Percentiles rank a stretch among this genome's conserved stretches.
These are phyloP conservation scores for Centaurea solstitialis DNA, from an alignment of 129 eudicot genomes.

Conservation along the genomic window DNA sequence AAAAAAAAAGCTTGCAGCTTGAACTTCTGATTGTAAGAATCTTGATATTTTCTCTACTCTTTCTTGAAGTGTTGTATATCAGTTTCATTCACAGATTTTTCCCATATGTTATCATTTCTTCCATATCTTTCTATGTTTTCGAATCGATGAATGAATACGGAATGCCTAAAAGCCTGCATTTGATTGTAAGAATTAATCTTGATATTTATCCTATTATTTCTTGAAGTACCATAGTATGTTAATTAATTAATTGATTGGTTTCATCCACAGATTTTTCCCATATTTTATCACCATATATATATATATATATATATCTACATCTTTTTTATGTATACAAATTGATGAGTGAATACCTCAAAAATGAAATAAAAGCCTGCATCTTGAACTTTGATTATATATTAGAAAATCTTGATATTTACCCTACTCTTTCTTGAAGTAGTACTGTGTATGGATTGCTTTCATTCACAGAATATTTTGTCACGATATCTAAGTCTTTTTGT, in stretches of 20 bases:
- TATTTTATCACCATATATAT: not conserved
- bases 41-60: not conserved
- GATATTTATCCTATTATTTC: not conserved
- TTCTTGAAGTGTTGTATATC: not conserved
- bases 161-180: slow-evolving; percentile 15
- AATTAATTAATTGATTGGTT: not conserved
- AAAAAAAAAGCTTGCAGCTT: slow-evolving; percentile 6
- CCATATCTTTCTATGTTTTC: not conserved
- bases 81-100: not conserved
- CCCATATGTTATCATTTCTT: not conserved
- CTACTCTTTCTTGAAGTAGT: not conserved
- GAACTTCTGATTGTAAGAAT: slow-evolving; percentile 22
- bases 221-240: not conserved
- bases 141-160: not conserved
- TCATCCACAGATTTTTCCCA: not conserved
- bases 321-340: not conserved
- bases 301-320: not conserved
- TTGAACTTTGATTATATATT: slow-evolving; percentile 13
- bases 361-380: slow-evolving; percentile 3
- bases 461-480: not conserved
- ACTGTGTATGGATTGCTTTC: not conserved
- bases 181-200: slow-evolving; percentile 17
- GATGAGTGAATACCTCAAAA: not conserved
- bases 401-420: not conserved
- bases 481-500: not conserved